phyloP scores from a whole-genome alignment of 2,329 filamentous ascomycete genomes.

The Exophiala sideris region DNA sequence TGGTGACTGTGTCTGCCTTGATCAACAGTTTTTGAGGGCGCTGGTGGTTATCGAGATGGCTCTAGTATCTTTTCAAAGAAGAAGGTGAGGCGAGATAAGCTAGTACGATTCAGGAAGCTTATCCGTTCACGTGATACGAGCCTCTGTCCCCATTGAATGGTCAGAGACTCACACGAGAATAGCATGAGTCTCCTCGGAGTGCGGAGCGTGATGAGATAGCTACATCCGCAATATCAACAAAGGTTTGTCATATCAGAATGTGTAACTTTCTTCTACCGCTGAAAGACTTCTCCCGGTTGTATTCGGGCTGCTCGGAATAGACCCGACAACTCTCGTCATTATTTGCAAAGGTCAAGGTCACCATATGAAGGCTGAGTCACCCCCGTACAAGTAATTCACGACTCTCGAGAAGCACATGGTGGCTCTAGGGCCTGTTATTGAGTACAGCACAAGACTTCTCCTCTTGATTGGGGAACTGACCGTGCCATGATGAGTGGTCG shows the following conservation, averaged over 20 bases:
- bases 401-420: constrained; percentile 15
- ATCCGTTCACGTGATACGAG: too few relatives aligned
- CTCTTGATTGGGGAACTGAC: constrained; percentile 15
- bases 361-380: constrained; percentile 13
- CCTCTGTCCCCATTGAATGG: too few relatives aligned
- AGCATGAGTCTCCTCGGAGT: too few relatives aligned
- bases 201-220: too few relatives aligned
- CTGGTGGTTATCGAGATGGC: too few relatives aligned
- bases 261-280: not conserved
- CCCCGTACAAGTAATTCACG: constrained; percentile 11
- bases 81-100: too few relatives aligned
- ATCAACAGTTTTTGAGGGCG: too few relatives aligned
- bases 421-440: constrained; percentile 5
- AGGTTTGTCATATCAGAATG: not conserved
- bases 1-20: too few relatives aligned
- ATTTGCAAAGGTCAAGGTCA: too few relatives aligned
- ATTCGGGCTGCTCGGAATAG: constrained; percentile 10
- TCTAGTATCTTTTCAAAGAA: too few relatives aligned
- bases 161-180: too few relatives aligned
- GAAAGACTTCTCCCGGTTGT: constrained; percentile 1
- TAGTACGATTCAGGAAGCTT: too few relatives aligned
- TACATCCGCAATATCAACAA: not conserved
- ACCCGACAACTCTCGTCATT: not conserved
- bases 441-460: constrained; percentile 4
- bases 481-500: constrained; percentile 20